Conservation (phyloP, 805 yeast genomes). For the Candida hungchunana region DNA sequence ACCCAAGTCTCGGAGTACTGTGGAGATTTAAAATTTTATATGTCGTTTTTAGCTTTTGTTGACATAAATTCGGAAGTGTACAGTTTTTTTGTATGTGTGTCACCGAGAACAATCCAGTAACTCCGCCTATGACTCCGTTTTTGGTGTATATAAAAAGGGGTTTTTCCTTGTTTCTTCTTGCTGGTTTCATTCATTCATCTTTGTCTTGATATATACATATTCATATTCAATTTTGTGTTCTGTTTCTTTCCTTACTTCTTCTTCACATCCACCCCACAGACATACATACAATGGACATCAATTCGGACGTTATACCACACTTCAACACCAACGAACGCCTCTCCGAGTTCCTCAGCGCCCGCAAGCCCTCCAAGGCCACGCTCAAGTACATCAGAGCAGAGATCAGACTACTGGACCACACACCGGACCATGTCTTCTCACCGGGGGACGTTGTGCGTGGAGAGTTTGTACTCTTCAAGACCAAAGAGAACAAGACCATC, state of each 20-base stretch:
- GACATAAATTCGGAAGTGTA: too few species aligned
- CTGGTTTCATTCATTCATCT: too few species aligned
- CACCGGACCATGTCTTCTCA: slow-evolving; percentile 6
- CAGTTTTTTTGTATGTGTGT: too few species aligned
- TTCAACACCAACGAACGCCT: slow-evolving; percentile 10
- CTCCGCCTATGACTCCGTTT: too few species aligned
- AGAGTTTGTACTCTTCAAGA: slow-evolving; percentile 10
- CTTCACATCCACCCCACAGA: neutral
- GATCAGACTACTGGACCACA: slow-evolving; percentile 6
- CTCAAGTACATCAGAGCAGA: slow-evolving; percentile 16
- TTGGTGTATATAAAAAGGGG: too few species aligned
- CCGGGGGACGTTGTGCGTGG: slow-evolving; percentile 22
- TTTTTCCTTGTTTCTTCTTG: too few species aligned
- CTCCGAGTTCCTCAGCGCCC: slow-evolving; percentile 8
- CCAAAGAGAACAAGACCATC: slow-evolving; percentile 5
- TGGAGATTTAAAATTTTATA: too few species aligned
- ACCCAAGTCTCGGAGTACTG: neutral
- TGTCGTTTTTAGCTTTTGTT: too few species aligned
- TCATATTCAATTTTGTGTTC: too few species aligned
- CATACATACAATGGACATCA: slow-evolving; percentile 4
- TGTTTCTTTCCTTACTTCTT: neutral
- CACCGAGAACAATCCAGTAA: too few species aligned
- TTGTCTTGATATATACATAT: too few species aligned
- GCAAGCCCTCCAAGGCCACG: slow-evolving; percentile 17
- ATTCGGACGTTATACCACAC: slow-evolving; percentile 9